Conservation (phyloP, 352 stramenopile species). For the Thalassiosira hispida region DNA sequence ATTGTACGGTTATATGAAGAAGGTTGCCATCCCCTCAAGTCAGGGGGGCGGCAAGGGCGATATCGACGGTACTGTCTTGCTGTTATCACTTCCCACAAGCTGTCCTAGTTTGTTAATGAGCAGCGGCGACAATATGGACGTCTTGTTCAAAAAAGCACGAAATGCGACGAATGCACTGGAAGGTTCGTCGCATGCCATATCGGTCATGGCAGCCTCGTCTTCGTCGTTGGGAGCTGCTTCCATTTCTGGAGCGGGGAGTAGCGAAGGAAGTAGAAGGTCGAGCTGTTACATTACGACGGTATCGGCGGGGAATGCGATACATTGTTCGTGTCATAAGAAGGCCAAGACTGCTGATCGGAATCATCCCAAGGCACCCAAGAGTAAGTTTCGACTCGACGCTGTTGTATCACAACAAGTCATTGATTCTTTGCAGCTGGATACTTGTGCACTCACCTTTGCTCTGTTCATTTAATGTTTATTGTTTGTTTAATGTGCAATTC, state of each 20-base stretch:
- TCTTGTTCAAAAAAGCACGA: slow-evolving; percentile 62
- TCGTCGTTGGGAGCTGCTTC: slow-evolving; percentile 6
- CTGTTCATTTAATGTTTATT: too few species aligned
- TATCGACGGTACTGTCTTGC: slow-evolving; percentile 74
- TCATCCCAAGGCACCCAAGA: slow-evolving; percentile 76
- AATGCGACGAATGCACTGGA: slow-evolving; percentile 56
- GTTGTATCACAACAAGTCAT: slow-evolving; percentile 69
- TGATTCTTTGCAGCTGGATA: neutral
- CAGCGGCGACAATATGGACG: slow-evolving; percentile 15
- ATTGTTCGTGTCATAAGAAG: slow-evolving; percentile 65
- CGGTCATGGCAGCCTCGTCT: slow-evolving; percentile 28
- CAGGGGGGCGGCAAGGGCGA: slow-evolving; percentile 52
- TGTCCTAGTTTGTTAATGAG: slow-evolving; percentile 39
- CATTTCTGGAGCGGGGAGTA: slow-evolving; percentile 21
- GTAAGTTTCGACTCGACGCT: slow-evolving; percentile 67
- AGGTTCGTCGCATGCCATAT: slow-evolving; percentile 39
- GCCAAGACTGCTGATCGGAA: slow-evolving; percentile 66
- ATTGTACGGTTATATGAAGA: slow-evolving; percentile 84
- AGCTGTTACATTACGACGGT: slow-evolving; percentile 73
- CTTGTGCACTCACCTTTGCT: too few species aligned
- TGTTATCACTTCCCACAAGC: slow-evolving; percentile 63
- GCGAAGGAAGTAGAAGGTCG: slow-evolving; percentile 19
- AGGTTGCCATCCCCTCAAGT: slow-evolving; percentile 63
- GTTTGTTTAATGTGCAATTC: too few species aligned
- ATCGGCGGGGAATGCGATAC: slow-evolving; percentile 71